Conservation (phyloP, 2,329 filamentous ascomycete species). For the Albophoma yamanashiensis region DNA sequence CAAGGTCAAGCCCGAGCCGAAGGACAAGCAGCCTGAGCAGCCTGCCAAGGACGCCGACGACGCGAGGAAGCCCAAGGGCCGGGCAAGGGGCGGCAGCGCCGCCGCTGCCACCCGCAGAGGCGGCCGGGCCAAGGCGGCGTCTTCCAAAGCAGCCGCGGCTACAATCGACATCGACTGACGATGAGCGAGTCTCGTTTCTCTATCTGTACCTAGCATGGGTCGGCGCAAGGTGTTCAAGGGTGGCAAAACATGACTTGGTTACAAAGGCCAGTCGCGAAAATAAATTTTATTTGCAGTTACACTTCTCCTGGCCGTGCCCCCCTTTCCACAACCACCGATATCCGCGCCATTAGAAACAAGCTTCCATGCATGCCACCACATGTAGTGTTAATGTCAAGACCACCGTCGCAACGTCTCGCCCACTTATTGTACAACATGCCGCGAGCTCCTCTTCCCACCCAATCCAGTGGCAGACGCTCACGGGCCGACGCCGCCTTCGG, state of each 20-base stretch:
- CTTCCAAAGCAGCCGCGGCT: conserved; percentile 6
- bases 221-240: conserved; percentile 1
- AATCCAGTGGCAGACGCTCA: neutral
- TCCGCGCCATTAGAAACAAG: neutral
- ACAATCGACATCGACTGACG: conserved; percentile 6
- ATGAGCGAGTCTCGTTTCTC: neutral
- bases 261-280: neutral
- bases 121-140: conserved; percentile 13
- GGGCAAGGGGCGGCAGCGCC: conserved; percentile 13
- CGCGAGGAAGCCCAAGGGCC: conserved; percentile 14
- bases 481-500: neutral
- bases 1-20: conserved; percentile 16
- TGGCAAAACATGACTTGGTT: neutral
- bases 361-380: neutral
- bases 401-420: neutral
- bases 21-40: conserved; percentile 8
- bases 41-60: conserved; percentile 11
- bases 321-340: neutral
- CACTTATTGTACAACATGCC: neutral
- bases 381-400: neutral
- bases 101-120: conserved; percentile 15
- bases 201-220: conserved; percentile 1
- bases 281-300: neutral
- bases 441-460: neutral
- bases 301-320: neutral